Percentiles rank a stretch among this genome's conserved stretches.
Conservation (phyloP, 2,329 filamentous ascomycete genomes). For the Chalaropsis ovoidea region DNA sequence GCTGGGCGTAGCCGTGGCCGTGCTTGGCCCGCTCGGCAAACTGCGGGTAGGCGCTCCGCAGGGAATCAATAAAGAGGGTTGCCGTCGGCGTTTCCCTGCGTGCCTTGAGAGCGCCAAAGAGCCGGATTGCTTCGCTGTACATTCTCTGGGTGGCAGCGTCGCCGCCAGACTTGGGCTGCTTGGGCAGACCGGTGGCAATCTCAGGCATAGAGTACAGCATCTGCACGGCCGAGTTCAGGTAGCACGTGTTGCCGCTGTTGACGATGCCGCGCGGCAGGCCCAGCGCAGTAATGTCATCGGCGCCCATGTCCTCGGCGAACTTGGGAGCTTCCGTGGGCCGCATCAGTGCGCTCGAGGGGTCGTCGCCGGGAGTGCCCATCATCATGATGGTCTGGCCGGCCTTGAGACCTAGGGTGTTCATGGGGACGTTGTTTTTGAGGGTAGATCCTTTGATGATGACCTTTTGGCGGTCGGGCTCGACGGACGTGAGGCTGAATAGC, state of each 20-base stretch:
- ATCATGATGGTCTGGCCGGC: constrained; percentile 83
- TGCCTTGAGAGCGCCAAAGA: constrained; percentile 71
- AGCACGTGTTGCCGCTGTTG: constrained; percentile 96
- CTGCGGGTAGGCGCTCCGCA: constrained; percentile 75
- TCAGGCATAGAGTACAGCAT: constrained; percentile 81
- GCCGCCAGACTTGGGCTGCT: constrained; percentile 50
- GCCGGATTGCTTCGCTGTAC: constrained; percentile 31
- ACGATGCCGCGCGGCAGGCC: constrained; percentile 78
- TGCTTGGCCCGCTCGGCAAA: constrained; percentile 83
- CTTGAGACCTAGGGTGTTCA: constrained; percentile 77
- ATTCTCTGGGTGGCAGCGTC: constrained; percentile 22
- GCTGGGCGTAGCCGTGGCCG: constrained; percentile 82
- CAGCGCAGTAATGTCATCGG: constrained; percentile 71
- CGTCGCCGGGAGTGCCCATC: constrained; percentile 78
- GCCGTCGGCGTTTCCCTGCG: constrained; percentile 72
- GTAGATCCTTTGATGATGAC: constrained; percentile 88
- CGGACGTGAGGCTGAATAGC: constrained; percentile 86
- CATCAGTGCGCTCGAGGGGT: constrained; percentile 45
- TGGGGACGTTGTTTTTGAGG: constrained; percentile 86
- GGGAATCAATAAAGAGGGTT: constrained; percentile 66
- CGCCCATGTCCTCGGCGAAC: constrained; percentile 96
- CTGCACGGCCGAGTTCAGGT: constrained; percentile 96
- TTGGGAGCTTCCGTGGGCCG: constrained; percentile 72
- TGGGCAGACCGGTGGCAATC: constrained; percentile 65
- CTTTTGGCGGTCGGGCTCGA: constrained; percentile 94